Evolutionary conservation across 306 rosid genomes (phyloP).

Genomic region (Lablab purpureus): DNA sequence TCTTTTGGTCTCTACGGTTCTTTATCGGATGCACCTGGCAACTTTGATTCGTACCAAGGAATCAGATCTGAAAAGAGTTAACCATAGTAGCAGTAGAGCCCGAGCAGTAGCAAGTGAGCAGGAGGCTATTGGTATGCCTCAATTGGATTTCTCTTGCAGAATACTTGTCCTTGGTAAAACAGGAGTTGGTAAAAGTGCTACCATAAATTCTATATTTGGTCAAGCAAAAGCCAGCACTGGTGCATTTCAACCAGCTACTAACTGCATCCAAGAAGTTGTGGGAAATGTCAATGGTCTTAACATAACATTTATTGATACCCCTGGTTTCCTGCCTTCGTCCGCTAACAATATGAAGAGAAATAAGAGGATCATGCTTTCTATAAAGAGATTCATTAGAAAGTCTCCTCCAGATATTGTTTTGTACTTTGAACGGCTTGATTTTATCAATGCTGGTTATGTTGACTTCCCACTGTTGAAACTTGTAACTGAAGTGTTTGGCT

Average conservation of each 20-base stretch:
- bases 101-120: slow-evolving; percentile 66
- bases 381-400: slow-evolving; percentile 81
- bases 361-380: slow-evolving; percentile 79
- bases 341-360: slow-evolving; percentile 70
- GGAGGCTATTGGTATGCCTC: slow-evolving; percentile 66
- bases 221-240: slow-evolving; percentile 76
- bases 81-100: slow-evolving; percentile 59
- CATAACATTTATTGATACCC: slow-evolving; percentile 85
- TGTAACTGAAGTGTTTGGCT: slow-evolving; percentile 84
- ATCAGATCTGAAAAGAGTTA: slow-evolving; percentile 70
- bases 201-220: slow-evolving; percentile 89
- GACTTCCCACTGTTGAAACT: slow-evolving; percentile 74
- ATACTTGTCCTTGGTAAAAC: slow-evolving; percentile 94
- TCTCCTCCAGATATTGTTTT: slow-evolving; percentile 92
- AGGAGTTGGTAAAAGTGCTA: slow-evolving; percentile 99
- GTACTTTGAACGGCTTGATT: slow-evolving; percentile 91
- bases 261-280: slow-evolving; percentile 73
- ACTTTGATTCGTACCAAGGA: slow-evolving; percentile 82
- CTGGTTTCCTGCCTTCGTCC: slow-evolving; percentile 80
- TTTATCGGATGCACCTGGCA: slow-evolving; percentile 91
- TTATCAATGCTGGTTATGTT: slow-evolving; percentile 54
- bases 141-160: slow-evolving; percentile 74
- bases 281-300: slow-evolving; percentile 79
- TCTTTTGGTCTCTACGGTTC: slow-evolving; percentile 80
- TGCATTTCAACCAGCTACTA: slow-evolving; percentile 95